Conservation (phyloP, 805 yeast genomes). For the Nakazawaea ambrosiae region DNA sequence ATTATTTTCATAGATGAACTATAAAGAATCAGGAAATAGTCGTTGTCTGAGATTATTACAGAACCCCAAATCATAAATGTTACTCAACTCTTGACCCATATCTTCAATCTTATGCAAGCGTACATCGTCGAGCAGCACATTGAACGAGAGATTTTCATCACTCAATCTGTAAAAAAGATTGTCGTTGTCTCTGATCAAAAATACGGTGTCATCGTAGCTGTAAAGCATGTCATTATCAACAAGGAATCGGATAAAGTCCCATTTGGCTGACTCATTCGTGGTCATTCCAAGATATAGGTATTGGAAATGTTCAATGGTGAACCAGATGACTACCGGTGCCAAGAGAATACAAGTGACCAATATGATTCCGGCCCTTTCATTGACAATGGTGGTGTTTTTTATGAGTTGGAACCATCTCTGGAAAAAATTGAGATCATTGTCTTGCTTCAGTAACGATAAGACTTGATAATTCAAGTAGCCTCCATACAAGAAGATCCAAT, state of each 20-base stretch:
- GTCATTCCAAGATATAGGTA: conserved; percentile 49
- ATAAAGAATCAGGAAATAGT: conserved; percentile 16
- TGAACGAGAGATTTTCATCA: conserved; percentile 5
- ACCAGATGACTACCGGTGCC: conserved; percentile 29
- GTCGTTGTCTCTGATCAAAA: conserved; percentile 15
- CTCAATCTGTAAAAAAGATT: conserved; percentile 4
- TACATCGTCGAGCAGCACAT: conserved; percentile 7
- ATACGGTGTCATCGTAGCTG: conserved; percentile 12
- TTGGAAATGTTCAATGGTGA: conserved; percentile 34
- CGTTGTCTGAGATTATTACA: conserved; percentile 30
- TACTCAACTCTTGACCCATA: conserved; percentile 22
- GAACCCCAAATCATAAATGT: conserved; percentile 46
- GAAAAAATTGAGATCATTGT: conserved; percentile 14
- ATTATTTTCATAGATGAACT: no score
- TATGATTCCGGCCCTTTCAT: conserved; percentile 35
- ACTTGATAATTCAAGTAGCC: conserved; percentile 26
- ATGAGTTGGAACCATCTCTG: conserved; percentile 14
- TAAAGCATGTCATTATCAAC: conserved; percentile 24
- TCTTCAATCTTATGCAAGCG: conserved; percentile 16
- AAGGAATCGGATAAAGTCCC: conserved; percentile 42
- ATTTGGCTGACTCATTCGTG: conserved; percentile 47
- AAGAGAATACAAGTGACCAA: conserved; percentile 32
- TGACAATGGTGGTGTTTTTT: conserved; percentile 22
- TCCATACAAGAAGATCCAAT: conserved; percentile 34
- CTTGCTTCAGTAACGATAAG: conserved; percentile 12